phyloP scores from a whole-genome alignment of 371 early-diverging fungal genomes.

The Apophysomyces trapeziformis region DNA sequence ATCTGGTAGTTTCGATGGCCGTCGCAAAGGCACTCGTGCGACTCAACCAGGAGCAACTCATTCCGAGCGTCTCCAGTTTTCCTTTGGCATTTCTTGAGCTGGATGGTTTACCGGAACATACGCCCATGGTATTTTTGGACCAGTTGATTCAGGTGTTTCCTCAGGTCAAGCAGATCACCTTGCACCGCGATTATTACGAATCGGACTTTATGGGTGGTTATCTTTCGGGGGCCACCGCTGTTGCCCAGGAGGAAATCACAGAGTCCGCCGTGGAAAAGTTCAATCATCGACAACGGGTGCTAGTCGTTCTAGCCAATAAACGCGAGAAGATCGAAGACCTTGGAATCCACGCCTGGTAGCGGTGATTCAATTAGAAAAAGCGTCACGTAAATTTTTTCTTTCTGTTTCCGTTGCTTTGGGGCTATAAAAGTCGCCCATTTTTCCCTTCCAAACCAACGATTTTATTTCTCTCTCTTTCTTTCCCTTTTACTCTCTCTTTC shows the following conservation, averaged over 20 bases:
- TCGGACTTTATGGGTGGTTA: conserved; percentile 20
- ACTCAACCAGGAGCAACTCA: neutral
- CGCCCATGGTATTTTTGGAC: conserved; percentile 22
- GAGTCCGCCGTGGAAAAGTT: conserved; percentile 17
- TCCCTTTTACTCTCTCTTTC: neutral
- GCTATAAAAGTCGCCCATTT: neutral
- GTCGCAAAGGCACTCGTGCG: conserved; percentile 14
- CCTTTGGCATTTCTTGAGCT: conserved; percentile 18
- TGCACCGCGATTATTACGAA: conserved; percentile 25
- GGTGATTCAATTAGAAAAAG: neutral
- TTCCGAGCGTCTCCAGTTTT: neutral
- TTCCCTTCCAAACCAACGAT: neutral
- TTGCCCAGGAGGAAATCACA: conserved; percentile 18
- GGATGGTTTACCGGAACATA: conserved; percentile 23
- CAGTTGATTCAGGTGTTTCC: conserved; percentile 20
- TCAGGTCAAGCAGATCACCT: conserved; percentile 16
- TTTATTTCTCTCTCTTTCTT: neutral
- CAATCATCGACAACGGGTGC: conserved; percentile 17
- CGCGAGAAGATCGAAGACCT: conserved; percentile 24
- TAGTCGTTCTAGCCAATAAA: conserved; percentile 22
- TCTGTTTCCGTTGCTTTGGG: neutral
- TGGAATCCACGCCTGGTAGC: conserved; percentile 27
- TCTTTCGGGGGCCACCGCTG: neutral
- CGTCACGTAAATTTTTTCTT: neutral
- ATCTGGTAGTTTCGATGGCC: conserved; percentile 22